Base-by-base conservation (phyloP, 768 basidiomycete genomes). In the Calocera viscosa region DNA sequence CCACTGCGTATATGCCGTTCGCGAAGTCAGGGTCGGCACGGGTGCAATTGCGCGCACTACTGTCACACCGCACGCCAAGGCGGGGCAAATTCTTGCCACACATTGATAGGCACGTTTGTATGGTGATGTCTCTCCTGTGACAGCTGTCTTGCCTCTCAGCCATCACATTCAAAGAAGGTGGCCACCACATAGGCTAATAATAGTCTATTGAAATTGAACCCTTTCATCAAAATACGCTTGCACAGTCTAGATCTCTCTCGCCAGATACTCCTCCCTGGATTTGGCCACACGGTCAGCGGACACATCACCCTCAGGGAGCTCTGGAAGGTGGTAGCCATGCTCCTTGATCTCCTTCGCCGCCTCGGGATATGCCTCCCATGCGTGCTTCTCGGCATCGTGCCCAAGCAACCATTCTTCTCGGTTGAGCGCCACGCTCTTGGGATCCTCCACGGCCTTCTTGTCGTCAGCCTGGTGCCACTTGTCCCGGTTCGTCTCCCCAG, bases 401-500 rank as follows among this genome's bases (percentile, higher is more conserved):
- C 69, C 70, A 40, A 72, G 67, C 65, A 77, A 65, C 74, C 72
- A 75, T 66, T 73, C 74, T n/a, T 70, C 73, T 43, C 70, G 67
- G 8, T 74, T 72, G 26, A 71, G 47, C 26, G 68, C 69, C 16
- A 73, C 65, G 30, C 53, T 60, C 2, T 60, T 30, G 5, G 53
- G 53, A 28, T 66, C 69, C 33, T 65, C 47, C 1, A 53, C 65
- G 14, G 66, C 35, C 63, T 72, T 71, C 16, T 67, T 71, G 28
- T 40, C 66, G 65, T 72, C 67, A 64, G 70, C 67, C 16, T 67
- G 47, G 66, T 74, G 71, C 74, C 73, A 74, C 49, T 69, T 68
- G 41, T 72, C 67, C 22, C 72, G 73, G 14, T 69, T 71, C 14
- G 67, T 72, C 69, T 75, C 73, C 8, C 74, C 76, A 53, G 71